A percentile compares a stretch with the other conserved stretches of the same genome.
These are phyloP conservation scores for Linderina pennispora DNA, from an alignment of 192 early-diverging fungal species.

Conservation along the genomic window DNA sequence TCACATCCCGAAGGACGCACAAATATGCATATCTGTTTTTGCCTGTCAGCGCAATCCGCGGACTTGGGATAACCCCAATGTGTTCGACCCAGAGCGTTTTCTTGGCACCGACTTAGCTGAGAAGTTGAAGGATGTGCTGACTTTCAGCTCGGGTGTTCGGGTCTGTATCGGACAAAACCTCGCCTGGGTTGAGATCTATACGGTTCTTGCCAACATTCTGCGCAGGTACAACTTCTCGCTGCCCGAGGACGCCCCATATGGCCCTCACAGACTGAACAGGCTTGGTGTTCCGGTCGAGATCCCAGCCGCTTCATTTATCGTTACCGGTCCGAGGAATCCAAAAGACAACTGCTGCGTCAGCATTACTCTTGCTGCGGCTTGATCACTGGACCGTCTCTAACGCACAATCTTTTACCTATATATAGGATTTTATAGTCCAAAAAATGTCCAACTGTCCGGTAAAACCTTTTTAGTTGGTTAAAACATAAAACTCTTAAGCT, in stretches of 20 bases:
- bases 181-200: slow-evolving; percentile 31
- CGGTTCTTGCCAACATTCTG: slow-evolving; percentile 34
- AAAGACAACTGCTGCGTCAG: too few species aligned
- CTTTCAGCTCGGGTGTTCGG: slow-evolving; percentile 34
- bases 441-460: too few species aligned
- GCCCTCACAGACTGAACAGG: slow-evolving; percentile 1
- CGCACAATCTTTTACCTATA: too few species aligned
- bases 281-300: too few species aligned
- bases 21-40: slow-evolving; percentile 15
- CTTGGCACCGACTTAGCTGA: slow-evolving; percentile 10
- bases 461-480: too few species aligned
- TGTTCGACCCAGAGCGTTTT: slow-evolving; percentile 32
- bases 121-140: slow-evolving; percentile 10
- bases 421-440: too few species aligned
- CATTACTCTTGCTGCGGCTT: too few species aligned
- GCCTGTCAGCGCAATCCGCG: slow-evolving; percentile 20
- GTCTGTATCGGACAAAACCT: slow-evolving; percentile 34
- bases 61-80: slow-evolving; percentile 10
- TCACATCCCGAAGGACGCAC: slow-evolving; percentile 8
- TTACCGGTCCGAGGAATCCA: too few species aligned
- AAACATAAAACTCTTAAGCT: too few species aligned
- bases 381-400: too few species aligned
- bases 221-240: slow-evolving; percentile 21
- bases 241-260: slow-evolving; percentile 13
- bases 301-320: too few species aligned